Conservation (phyloP, 352 stramenopile species). For the Phytophthora brassicae region DNA sequence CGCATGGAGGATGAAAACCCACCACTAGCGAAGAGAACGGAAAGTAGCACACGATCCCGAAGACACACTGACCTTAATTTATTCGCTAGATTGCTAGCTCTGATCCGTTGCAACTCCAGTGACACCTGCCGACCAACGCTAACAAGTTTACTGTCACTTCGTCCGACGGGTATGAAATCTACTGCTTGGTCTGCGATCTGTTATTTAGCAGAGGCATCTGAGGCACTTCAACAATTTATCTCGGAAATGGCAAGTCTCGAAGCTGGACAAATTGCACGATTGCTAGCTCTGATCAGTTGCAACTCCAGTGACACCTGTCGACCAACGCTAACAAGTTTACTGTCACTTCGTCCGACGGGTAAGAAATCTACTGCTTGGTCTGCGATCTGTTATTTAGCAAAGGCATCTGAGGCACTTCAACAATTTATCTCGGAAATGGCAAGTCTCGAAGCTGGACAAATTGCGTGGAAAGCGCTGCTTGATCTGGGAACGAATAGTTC, state of each 20-base stretch:
- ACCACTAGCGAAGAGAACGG: neutral
- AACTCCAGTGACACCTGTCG: constrained; percentile 1
- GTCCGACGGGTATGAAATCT: constrained; percentile 18
- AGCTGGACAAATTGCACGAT: constrained; percentile 4
- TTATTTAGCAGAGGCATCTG: constrained; percentile 32
- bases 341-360: constrained; percentile 22
- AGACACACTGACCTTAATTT: constrained; percentile 3
- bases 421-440: constrained; percentile 35
- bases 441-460: constrained; percentile 3
- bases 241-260: constrained; percentile 15
- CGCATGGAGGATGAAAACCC: constrained; percentile 12
- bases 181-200: constrained; percentile 33
- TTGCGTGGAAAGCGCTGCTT: constrained; percentile 27
- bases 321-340: constrained; percentile 20
- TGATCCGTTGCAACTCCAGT: constrained; percentile 6
- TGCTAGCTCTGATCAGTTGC: constrained; percentile 9
- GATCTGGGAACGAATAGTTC: constrained; percentile 9
- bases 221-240: constrained; percentile 33
- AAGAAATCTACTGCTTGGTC: constrained; percentile 27
- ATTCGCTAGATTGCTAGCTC: constrained; percentile 18
- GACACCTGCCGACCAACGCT: constrained; percentile 4
- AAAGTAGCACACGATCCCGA: neutral
- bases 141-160: constrained; percentile 29
- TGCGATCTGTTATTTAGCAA: constrained; percentile 33
- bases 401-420: constrained; percentile 23